Conservation (phyloP, 2,329 filamentous ascomycete species). For the Furcasterigmium furcatum region DNA sequence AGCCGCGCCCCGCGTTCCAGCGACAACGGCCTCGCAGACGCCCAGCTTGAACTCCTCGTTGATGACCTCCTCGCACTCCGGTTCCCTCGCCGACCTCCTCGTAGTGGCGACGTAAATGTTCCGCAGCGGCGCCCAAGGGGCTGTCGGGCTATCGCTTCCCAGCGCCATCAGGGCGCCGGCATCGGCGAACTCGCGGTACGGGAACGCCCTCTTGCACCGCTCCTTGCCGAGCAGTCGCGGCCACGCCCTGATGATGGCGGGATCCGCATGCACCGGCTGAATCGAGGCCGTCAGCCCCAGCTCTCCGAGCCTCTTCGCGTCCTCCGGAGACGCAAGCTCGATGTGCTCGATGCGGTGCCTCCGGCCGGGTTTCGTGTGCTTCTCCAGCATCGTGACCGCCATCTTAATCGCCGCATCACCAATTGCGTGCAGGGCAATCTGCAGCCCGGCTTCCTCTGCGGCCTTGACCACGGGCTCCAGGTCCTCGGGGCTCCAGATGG, state of each 20-base stretch:
- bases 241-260: constrained; percentile 54
- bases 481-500: constrained; percentile 47
- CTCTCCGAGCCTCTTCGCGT: constrained; percentile 45
- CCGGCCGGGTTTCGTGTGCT: constrained; percentile 31
- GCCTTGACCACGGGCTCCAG: constrained; percentile 45
- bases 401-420: constrained; percentile 49
- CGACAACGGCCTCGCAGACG: constrained; percentile 42
- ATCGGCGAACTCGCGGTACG: constrained; percentile 52
- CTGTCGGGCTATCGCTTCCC: constrained; percentile 50
- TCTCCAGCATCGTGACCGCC: constrained; percentile 45
- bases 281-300: constrained; percentile 49
- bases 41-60: constrained; percentile 44
- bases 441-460: constrained; percentile 44
- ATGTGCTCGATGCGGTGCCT: constrained; percentile 57
- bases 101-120: constrained; percentile 52
- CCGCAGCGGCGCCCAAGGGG: constrained; percentile 41
- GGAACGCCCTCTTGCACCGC: constrained; percentile 50
- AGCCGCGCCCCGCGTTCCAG: constrained; percentile 43
- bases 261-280: constrained; percentile 47
- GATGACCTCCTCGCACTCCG: constrained; percentile 30
- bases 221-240: constrained; percentile 45
- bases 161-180: constrained; percentile 46
- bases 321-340: constrained; percentile 46
- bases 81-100: constrained; percentile 42
- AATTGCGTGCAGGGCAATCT: constrained; percentile 57